Evolutionary conservation across 371 early-diverging fungal species (phyloP), one percentile per base, ranked within the genome.

Genomic region (Mucor indicus): DNA sequence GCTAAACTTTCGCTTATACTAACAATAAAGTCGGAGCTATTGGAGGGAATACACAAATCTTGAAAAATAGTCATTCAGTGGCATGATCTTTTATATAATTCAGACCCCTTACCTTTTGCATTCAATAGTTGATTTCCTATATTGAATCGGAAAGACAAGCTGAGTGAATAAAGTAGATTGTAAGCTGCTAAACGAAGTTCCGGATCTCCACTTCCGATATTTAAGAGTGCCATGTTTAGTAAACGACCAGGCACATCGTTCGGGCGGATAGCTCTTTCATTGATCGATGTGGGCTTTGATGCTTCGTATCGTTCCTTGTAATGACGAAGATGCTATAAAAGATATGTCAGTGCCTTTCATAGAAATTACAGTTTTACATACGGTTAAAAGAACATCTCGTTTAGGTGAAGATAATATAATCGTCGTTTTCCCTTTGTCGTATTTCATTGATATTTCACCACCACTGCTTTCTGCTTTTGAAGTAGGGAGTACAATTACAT

Each of bases 171-270:
- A 15, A 95, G 71, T 55, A 96, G 67, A 55, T 93, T 91, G 71
- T 95, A 96, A 0, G 92, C 87, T 16, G 92, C 86, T 30, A 88
- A 61, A 5, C 95, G 77, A 41, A 96, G 66, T 19, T 73, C 69
- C 1, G 90, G 79, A 53, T 92, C 87, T 23, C 83, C 84, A 17
- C 89, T 87, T 1, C 91, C 92, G 16, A 92, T 64, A 61, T 93
- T 93, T 30, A 92, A 67, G 47, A 96, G 58, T 9, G 94, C 90
- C 83, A 95, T 92, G 57, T 93, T 95, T 31, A 96, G 76, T 36
- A 96, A 64, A 20, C 92, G 85, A 4, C 94, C 96, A 0, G 95
- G 92, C 0, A 94, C 93, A 75, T 94, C 94, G 15, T 79, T 80
- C 1, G 95, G 94, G 22, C 90, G 78, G 38, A 96, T 84, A 0